phyloP scores from a whole-genome alignment of 148 eudicot genomes.

The Talinum fruticosum region DNA sequence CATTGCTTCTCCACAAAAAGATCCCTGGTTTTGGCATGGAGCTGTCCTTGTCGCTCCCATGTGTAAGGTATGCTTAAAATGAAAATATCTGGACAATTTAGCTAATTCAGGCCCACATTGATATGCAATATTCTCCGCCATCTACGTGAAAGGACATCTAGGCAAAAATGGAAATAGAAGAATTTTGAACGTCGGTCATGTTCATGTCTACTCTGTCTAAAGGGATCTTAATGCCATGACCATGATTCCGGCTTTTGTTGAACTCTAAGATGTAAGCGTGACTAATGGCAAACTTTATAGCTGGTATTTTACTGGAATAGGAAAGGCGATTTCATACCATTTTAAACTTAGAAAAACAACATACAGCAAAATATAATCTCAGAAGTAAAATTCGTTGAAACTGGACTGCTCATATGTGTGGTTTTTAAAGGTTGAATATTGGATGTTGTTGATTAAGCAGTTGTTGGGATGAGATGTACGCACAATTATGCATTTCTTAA shows the following conservation, averaged over 20 bases:
- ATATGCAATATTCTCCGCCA: not conserved
- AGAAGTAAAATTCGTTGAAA: too few relatives aligned
- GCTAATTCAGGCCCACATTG: not conserved
- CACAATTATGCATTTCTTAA: not conserved
- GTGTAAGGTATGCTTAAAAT: slow-evolving; percentile 74
- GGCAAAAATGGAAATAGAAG: not conserved
- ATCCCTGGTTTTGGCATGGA: slow-evolving; percentile 82
- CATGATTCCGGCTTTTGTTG: not conserved
- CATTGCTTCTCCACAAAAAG: slow-evolving; percentile 76
- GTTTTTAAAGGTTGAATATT: too few relatives aligned
- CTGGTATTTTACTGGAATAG: not conserved
- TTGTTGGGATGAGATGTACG: not conserved
- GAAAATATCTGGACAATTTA: not conserved
- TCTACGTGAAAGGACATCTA: not conserved
- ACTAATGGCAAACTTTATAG: not conserved
- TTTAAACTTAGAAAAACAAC: not conserved
- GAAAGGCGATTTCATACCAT: not conserved
- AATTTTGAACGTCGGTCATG: not conserved
- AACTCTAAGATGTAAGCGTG: not conserved
- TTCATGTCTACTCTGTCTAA: not conserved
- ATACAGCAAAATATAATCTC: not conserved
- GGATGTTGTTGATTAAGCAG: too few relatives aligned
- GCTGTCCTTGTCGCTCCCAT: slow-evolving; percentile 97
- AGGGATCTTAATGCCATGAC: not conserved
- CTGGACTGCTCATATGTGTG: too few relatives aligned